Evolutionary conservation across 345 rosid genomes (phyloP).

Genomic region (Hibiscus mutabilis): DNA sequence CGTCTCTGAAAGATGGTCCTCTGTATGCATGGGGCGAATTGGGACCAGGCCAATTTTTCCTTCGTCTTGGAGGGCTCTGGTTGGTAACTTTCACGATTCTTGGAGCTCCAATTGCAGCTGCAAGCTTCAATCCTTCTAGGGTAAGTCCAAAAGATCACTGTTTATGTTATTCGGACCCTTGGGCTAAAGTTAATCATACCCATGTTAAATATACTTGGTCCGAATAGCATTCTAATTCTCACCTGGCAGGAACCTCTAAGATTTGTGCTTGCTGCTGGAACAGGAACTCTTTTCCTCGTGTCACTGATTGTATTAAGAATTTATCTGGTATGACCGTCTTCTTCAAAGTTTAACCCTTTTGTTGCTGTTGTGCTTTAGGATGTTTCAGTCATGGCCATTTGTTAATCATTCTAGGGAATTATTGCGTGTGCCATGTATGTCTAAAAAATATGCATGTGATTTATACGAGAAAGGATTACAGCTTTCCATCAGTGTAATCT

Average conservation of each 20-base stretch:
- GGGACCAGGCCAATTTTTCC: slow-evolving; percentile 48
- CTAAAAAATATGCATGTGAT: background rate
- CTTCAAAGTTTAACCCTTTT: background rate
- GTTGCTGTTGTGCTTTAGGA: background rate
- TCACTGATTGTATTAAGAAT: slow-evolving; percentile 75
- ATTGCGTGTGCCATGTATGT: background rate
- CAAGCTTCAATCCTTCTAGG: slow-evolving; percentile 91
- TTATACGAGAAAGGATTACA: background rate
- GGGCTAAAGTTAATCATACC: background rate
- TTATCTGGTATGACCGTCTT: slow-evolving; percentile 54
- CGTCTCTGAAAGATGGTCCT: slow-evolving; percentile 65
- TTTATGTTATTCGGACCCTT: background rate
- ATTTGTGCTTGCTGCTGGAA: slow-evolving; percentile 84
- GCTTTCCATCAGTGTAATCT: background rate
- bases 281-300: slow-evolving; percentile 83
- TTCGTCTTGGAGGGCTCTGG: slow-evolving; percentile 92
- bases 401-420: background rate
- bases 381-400: background rate
- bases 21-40: slow-evolving; percentile 91
- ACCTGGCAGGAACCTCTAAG: slow-evolving; percentile 74
- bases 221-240: background rate
- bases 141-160: slow-evolving; percentile 28
- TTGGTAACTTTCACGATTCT: slow-evolving; percentile 65
- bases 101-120: slow-evolving; percentile 87
- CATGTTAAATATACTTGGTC: background rate